A percentile compares a stretch with the other conserved stretches of the same genome.
phyloP scores from a whole-genome alignment of 768 basidiomycete species.

The Rhizopogon sp. region DNA sequence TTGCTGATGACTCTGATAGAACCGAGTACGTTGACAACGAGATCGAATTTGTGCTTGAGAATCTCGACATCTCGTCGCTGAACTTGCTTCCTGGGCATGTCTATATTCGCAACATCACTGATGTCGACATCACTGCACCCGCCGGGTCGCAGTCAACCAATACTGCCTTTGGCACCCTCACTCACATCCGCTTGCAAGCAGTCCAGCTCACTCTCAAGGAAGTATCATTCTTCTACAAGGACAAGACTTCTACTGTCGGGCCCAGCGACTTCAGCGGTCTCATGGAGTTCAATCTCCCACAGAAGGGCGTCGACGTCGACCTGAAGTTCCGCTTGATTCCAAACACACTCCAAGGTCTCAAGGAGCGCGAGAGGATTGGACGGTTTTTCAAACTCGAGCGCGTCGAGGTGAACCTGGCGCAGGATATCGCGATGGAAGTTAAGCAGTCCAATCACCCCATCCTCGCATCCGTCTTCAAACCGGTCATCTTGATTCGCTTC shows the following conservation, averaged over 20 bases:
- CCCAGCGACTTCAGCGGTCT: constrained; percentile 59
- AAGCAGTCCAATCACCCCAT: constrained; percentile 62
- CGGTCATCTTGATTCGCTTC: constrained; percentile 51
- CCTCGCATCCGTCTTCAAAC: constrained; percentile 56
- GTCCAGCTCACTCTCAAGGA: constrained; percentile 58
- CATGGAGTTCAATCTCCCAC: constrained; percentile 55
- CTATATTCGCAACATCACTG: constrained; percentile 68
- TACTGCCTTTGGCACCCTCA: constrained; percentile 57
- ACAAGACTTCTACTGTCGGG: constrained; percentile 49
- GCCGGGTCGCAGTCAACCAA: constrained; percentile 29
- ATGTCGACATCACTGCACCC: constrained; percentile 48
- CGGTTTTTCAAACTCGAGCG: constrained; percentile 59
- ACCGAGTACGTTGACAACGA: constrained; percentile 68
- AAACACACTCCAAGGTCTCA: constrained; percentile 32
- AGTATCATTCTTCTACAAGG: constrained; percentile 71
- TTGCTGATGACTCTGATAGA: constrained; percentile 28
- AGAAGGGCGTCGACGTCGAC: constrained; percentile 65
- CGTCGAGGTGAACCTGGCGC: constrained; percentile 48
- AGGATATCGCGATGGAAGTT: constrained; percentile 51
- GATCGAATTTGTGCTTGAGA: constrained; percentile 71
- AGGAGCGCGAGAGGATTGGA: constrained; percentile 38
- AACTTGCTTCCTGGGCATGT: constrained; percentile 65
- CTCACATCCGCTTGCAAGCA: constrained; percentile 61
- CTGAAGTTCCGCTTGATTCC: constrained; percentile 63
- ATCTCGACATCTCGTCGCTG: constrained; percentile 64